Percentiles rank a stretch among this genome's conserved stretches.
phyloP scores from a whole-genome alignment of 352 stramenopile genomes.

The Stephanocyclus meneghinianus region DNA sequence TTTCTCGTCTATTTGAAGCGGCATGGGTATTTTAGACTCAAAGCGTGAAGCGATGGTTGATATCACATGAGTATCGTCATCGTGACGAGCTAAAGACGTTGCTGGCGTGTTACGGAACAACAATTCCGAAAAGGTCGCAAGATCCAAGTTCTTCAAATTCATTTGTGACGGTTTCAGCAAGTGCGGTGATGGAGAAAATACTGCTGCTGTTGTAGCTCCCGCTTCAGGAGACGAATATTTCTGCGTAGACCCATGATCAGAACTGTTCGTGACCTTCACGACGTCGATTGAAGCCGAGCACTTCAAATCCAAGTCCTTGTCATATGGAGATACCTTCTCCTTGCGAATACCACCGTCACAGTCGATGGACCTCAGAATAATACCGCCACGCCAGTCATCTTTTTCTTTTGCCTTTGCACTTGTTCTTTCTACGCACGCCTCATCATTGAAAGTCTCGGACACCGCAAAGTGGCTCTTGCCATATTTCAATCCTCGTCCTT shows the following conservation, averaged over 20 bases:
- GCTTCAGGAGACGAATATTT: background rate
- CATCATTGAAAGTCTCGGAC: no score
- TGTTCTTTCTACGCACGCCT: no score
- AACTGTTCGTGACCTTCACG: no score
- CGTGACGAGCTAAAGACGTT: background rate
- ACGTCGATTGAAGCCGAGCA: no score
- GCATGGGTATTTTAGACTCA: background rate
- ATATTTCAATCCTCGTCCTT: no score
- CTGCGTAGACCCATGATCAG: background rate
- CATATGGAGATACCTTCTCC: no score
- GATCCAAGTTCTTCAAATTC: background rate
- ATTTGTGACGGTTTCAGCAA: constrained; percentile 10
- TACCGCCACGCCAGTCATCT: no score
- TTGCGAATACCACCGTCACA: no score
- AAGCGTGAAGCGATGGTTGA: background rate
- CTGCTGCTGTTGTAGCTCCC: background rate
- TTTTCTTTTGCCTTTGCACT: no score
- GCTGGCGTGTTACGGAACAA: background rate
- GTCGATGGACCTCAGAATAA: no score
- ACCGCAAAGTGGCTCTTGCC: no score
- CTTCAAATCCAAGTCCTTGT: no score
- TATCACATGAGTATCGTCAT: background rate
- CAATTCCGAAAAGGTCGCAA: background rate
- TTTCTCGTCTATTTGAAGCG: background rate
- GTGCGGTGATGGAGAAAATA: constrained; percentile 2